Conservation (phyloP, 345 rosid genomes). For the Theobroma cacao region DNA sequence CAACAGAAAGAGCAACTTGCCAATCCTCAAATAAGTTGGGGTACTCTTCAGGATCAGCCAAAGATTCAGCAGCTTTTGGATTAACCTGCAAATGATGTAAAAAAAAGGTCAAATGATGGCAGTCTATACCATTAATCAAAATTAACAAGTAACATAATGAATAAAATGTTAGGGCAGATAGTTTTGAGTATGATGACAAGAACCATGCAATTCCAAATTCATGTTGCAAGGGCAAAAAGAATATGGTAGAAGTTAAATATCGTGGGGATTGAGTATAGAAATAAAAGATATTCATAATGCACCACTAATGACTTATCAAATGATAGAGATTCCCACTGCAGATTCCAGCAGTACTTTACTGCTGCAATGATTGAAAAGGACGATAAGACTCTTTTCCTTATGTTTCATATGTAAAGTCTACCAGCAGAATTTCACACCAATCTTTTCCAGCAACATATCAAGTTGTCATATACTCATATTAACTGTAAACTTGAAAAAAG, state of each 20-base stretch:
- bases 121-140: not conserved
- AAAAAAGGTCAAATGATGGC: not conserved
- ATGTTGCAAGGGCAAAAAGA: not conserved
- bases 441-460: not conserved
- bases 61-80: conserved; percentile 95
- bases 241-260: not conserved
- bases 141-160: not conserved
- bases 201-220: not conserved
- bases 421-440: not conserved
- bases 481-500: not conserved
- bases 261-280: not conserved
- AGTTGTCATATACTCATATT: not conserved
- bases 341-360: not conserved
- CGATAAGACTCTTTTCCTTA: not conserved
- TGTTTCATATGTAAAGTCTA: not conserved
- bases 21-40: conserved; percentile 96
- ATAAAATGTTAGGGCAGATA: not conserved
- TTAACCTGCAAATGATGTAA: conserved; percentile 57
- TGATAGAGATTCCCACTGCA: not conserved
- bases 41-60: conserved; percentile 99
- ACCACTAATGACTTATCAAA: not conserved
- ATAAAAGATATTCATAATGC: not conserved
- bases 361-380: not conserved
- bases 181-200: not conserved
- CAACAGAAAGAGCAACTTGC: conserved; percentile 92